phyloP scores from a whole-genome alignment of 371 early-diverging fungal species.

The Rhizomucor pusillus region DNA sequence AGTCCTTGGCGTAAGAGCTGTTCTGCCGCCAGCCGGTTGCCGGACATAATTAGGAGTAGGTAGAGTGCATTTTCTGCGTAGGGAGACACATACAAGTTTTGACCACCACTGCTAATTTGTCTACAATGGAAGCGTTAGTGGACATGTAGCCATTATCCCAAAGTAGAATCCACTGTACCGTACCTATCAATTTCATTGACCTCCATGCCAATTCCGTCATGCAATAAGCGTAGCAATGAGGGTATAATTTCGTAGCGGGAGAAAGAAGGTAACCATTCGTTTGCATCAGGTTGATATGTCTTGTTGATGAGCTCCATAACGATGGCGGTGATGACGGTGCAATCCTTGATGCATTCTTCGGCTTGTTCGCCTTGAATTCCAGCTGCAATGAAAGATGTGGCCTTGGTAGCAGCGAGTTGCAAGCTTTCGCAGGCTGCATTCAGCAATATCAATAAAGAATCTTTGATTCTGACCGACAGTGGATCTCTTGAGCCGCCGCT shows the following conservation, averaged over 20 bases:
- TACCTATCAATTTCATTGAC: slow-evolving; percentile 39
- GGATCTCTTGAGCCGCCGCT: slow-evolving; percentile 9
- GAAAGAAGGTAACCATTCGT: slow-evolving; percentile 27
- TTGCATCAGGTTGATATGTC: slow-evolving; percentile 16
- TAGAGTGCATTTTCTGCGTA: slow-evolving; percentile 41
- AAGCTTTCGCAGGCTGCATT: slow-evolving; percentile 34
- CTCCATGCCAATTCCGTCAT: slow-evolving; percentile 29
- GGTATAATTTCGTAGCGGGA: slow-evolving; percentile 22
- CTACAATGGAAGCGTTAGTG: slow-evolving; percentile 14
- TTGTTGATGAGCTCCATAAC: slow-evolving; percentile 32
- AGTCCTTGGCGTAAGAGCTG: slow-evolving; percentile 24
- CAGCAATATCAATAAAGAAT: slow-evolving; percentile 9
- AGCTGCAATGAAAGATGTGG: slow-evolving; percentile 20
- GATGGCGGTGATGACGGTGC: slow-evolving; percentile 30
- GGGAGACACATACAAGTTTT: slow-evolving; percentile 30
- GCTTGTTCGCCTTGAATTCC: slow-evolving; percentile 11
- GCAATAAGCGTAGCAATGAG: slow-evolving; percentile 20
- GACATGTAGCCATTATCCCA: background rate
- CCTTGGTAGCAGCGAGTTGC: slow-evolving; percentile 26
- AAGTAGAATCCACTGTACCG: slow-evolving; percentile 12
- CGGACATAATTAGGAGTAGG: slow-evolving; percentile 31
- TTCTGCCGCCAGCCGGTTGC: slow-evolving; percentile 29
- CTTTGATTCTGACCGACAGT: slow-evolving; percentile 3
- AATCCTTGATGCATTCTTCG: slow-evolving; percentile 34
- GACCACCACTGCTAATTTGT: slow-evolving; percentile 12